Conservation (phyloP, 1,284 basidiomycete genomes). For the Phellopilus nigrolimitatus region DNA sequence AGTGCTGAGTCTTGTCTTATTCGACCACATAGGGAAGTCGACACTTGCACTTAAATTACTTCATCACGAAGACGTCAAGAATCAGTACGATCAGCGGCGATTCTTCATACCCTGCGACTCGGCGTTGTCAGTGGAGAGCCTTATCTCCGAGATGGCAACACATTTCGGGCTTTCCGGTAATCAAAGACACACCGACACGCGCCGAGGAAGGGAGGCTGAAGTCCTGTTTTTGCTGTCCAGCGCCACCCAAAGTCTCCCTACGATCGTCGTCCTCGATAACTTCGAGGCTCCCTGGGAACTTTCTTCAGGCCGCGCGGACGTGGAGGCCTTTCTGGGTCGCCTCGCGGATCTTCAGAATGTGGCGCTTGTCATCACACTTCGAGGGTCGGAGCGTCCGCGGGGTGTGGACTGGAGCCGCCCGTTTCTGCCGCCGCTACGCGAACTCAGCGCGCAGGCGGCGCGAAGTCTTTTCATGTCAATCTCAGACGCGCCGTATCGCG, state of each 20-base stretch:
- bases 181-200: neutral
- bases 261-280: constrained; percentile 16
- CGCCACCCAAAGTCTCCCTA: neutral
- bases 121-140: constrained; percentile 4
- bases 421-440: constrained; percentile 11
- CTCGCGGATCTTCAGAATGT: constrained; percentile 2
- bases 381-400: constrained; percentile 14
- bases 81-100: neutral
- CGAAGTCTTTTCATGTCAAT: constrained; percentile 11
- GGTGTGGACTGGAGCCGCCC: constrained; percentile 14
- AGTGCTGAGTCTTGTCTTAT: neutral
- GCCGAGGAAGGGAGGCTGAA: neutral
- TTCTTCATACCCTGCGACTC: constrained; percentile 19
- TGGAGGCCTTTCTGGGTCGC: constrained; percentile 8
- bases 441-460: constrained; percentile 5
- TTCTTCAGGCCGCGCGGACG: neutral
- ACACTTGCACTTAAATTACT: constrained; percentile 7
- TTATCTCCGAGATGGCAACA: constrained; percentile 1
- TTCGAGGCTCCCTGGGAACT: constrained; percentile 20
- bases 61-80: constrained; percentile 1
- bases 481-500: neutral
- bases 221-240: neutral
- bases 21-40: constrained; percentile 9
- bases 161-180: neutral
- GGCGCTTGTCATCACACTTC: constrained; percentile 16